phyloP scores from a whole-genome alignment of 495 filamentous ascomycete species.

The Aspergillus hancockii region DNA sequence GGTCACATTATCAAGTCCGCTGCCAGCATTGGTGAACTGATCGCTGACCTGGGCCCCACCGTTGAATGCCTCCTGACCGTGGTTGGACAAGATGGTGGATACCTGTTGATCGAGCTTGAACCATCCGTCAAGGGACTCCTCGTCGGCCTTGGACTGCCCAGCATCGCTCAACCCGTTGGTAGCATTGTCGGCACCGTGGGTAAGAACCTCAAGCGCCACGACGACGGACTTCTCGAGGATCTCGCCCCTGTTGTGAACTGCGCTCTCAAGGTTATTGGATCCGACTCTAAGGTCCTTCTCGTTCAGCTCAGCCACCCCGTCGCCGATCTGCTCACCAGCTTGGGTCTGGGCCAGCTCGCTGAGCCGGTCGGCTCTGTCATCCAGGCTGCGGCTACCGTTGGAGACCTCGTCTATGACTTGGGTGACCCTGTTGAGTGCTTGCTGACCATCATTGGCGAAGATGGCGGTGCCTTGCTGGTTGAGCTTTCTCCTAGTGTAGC shows the following conservation, averaged over 20 bases:
- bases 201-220: slow-evolving; percentile 13
- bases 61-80: slow-evolving; percentile 14
- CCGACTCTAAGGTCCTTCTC: slow-evolving; percentile 13
- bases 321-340: slow-evolving; percentile 13
- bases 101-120: slow-evolving; percentile 22
- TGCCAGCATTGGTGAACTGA: slow-evolving; percentile 13
- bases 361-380: slow-evolving; percentile 13
- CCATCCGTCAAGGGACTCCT: slow-evolving; percentile 21
- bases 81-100: slow-evolving; percentile 17
- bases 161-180: slow-evolving; percentile 23
- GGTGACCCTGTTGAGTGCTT: slow-evolving; percentile 25
- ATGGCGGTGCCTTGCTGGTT: slow-evolving; percentile 22
- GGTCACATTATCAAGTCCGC: slow-evolving; percentile 18
- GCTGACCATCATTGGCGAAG: slow-evolving; percentile 27
- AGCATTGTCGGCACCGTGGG: slow-evolving; percentile 16
- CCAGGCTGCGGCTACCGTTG: slow-evolving; percentile 15
- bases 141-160: slow-evolving; percentile 18
- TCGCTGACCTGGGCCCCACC: slow-evolving; percentile 14
- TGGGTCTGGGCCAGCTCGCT: slow-evolving; percentile 15
- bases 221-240: slow-evolving; percentile 19
- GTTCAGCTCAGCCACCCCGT: slow-evolving; percentile 16
- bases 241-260: slow-evolving; percentile 17
- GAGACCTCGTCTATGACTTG: slow-evolving; percentile 23
- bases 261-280: slow-evolving; percentile 17
- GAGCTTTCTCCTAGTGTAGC: slow-evolving; percentile 24